These are phyloP conservation scores for Metarhizium guizhouense DNA, from an alignment of 2,329 filamentous ascomycete species.

Conservation along the genomic window DNA sequence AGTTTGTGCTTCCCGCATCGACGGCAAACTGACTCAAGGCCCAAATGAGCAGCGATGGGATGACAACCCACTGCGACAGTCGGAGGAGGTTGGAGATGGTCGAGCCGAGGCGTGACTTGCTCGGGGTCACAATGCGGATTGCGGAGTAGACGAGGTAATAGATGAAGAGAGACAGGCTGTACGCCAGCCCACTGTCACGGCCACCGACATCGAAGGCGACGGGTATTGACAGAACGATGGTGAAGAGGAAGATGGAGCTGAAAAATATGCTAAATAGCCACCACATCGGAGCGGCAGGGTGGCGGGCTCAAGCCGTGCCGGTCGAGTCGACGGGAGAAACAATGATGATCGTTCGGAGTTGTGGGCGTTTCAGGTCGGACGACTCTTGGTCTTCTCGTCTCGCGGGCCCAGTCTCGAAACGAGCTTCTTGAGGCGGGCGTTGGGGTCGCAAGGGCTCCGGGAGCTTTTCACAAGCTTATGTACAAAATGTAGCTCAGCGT, in stretches of 20 bases:
- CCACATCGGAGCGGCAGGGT: slow-evolving; percentile 55
- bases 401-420: not conserved
- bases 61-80: slow-evolving; percentile 75
- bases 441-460: too few species aligned
- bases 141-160: slow-evolving; percentile 88
- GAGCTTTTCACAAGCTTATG: not conserved
- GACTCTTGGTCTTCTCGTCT: not conserved
- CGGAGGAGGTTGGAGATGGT: slow-evolving; percentile 60
- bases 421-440: too few species aligned
- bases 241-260: slow-evolving; percentile 77
- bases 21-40: slow-evolving; percentile 91
- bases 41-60: slow-evolving; percentile 87
- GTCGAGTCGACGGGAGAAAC: slow-evolving; percentile 2
- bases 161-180: slow-evolving; percentile 77
- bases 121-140: slow-evolving; percentile 73
- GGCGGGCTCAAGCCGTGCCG: slow-evolving; percentile 13
- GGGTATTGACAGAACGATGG: slow-evolving; percentile 90
- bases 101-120: slow-evolving; percentile 65
- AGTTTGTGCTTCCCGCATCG: slow-evolving; percentile 67
- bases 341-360: not conserved
- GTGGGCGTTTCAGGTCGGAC: not conserved
- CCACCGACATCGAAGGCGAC: slow-evolving; percentile 97
- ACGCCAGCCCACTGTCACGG: slow-evolving; percentile 85
- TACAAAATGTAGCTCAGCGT: not conserved
- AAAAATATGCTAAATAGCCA: slow-evolving; percentile 71